Evolutionary conservation across 1,284 basidiomycete species (phyloP), one percentile per base, ranked within the genome.

Genomic region (Irpex sp.): DNA sequence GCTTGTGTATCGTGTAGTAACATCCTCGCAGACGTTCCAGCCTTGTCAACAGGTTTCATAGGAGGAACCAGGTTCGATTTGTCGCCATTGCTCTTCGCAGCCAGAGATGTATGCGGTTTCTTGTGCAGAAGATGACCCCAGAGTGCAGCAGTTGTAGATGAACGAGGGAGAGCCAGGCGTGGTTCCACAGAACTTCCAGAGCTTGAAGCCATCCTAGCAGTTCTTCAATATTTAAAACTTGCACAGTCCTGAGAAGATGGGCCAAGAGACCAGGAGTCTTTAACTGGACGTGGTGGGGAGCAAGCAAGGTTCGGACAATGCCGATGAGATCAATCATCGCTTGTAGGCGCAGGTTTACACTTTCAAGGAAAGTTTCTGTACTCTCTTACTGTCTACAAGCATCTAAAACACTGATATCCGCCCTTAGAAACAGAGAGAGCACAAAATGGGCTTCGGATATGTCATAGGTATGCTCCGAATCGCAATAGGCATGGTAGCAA

Each of bases 1-100:
- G 85, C 85, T 72, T 92, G 90, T 0, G 90, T 92, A 78, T 93
- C 92, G 72, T 92, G 88, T 6, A 94, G 81, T 10, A 94, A 84
- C 73, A 94, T 87, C 38, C 91, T 86, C 80, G 90, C 89, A 7
- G 92, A 91, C 2, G 90, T 91, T 15, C 85, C 88, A 10, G 86
- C 86, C 75, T 87, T 92, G 80, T 94, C 92, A 27, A 87, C 74
- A 5, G 91, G 92, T 1, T 84, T 84, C 22, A 87, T 76, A 18
- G 88, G 84, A 27, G 20, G 86, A 54, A 9, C 54, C 10, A 66
- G 24, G 18, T 54, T 20, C 27, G 18, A 1, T 27, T 44, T 18
- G 15, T 43, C 27, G 45, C 15, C 11, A 42, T 64, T 6, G 22
- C 5, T 18, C 11, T 67, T 10, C 42, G 65, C 22, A 27, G 56